These are phyloP conservation scores for Dunaliella salina DNA, from an alignment of 163 green algal species.

Conservation along the genomic window DNA sequence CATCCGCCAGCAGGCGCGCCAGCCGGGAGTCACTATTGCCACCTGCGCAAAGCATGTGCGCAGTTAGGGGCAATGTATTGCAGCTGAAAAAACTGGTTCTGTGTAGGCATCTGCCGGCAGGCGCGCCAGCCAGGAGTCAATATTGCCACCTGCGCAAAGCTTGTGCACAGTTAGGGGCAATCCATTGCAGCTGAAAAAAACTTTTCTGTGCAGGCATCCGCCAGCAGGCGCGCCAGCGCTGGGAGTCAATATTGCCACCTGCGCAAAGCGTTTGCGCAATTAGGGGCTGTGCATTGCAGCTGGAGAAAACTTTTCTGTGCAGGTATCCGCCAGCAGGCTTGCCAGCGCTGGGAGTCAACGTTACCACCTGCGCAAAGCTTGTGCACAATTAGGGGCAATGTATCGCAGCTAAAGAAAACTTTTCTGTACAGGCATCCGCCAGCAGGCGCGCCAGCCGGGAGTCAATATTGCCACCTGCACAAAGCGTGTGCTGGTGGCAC, in stretches of 20 bases:
- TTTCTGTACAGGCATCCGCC: not conserved
- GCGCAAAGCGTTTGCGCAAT: not conserved
- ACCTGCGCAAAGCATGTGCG: not conserved
- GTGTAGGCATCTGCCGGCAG: not conserved
- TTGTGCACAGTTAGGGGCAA: too few species aligned
- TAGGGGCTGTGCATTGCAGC: too few species aligned
- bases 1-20: conserved; percentile 1
- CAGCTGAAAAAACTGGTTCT: not conserved
- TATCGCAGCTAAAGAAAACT: too few species aligned
- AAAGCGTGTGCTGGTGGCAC: not conserved
- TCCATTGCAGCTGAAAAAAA: too few species aligned
- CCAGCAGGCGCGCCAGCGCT: not conserved
- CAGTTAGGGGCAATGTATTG: too few species aligned
- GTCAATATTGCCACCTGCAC: conserved; percentile 5
- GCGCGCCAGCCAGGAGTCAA: not conserved
- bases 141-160: not conserved
- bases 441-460: not conserved
- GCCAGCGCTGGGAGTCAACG: not conserved
- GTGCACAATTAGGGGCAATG: too few species aligned
- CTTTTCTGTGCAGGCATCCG: not conserved
- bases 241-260: conserved; percentile 5
- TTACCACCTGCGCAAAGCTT: not conserved
- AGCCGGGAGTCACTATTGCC: conserved; percentile 9
- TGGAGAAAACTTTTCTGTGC: too few species aligned
- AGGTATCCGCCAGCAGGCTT: not conserved